phyloP scores from a whole-genome alignment of 306 rosid genomes.

The Lathyrus tuberosus region DNA sequence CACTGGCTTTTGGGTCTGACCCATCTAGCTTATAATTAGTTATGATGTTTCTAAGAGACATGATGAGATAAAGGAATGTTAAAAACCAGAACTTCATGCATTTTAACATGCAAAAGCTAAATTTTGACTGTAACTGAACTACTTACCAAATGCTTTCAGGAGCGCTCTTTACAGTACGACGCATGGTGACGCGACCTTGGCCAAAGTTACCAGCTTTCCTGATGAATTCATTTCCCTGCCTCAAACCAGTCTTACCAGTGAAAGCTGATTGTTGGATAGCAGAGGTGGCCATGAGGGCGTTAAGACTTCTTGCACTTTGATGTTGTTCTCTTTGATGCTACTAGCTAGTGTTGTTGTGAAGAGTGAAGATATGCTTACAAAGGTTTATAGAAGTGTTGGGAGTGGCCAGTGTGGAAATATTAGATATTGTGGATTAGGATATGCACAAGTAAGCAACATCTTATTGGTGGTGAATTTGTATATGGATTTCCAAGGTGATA shows the following conservation, averaged over 20 bases:
- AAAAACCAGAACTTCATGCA: not conserved
- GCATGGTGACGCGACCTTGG: conserved; percentile 74
- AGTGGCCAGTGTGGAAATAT: conserved; percentile 41
- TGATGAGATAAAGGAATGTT: conserved; percentile 8
- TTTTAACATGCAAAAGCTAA: not conserved
- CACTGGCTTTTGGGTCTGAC: not conserved
- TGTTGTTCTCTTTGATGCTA: conserved; percentile 8
- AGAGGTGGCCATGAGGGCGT: conserved; percentile 72
- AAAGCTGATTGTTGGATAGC: conserved; percentile 86
- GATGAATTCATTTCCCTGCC: conserved; percentile 78
- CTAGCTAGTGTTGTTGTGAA: conserved; percentile 14
- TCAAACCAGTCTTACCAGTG: conserved; percentile 76
- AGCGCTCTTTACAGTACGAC: conserved; percentile 79
- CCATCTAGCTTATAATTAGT: conserved; percentile 21
- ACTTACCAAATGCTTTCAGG: conserved; percentile 92
- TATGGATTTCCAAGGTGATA: conserved; percentile 66
- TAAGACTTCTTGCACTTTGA: conserved; percentile 35
- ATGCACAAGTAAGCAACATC: conserved; percentile 68
- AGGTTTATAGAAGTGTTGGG: conserved; percentile 29
- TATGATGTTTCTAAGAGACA: conserved; percentile 5
- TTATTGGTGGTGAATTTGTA: conserved; percentile 62
- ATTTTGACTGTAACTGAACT: conserved; percentile 6
- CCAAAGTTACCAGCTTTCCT: conserved; percentile 62
- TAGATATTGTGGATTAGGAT: conserved; percentile 81
- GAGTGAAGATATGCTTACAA: conserved; percentile 17